phyloP scores from a whole-genome alignment of 2,329 filamentous ascomycete species.

The Cytospora mali region DNA sequence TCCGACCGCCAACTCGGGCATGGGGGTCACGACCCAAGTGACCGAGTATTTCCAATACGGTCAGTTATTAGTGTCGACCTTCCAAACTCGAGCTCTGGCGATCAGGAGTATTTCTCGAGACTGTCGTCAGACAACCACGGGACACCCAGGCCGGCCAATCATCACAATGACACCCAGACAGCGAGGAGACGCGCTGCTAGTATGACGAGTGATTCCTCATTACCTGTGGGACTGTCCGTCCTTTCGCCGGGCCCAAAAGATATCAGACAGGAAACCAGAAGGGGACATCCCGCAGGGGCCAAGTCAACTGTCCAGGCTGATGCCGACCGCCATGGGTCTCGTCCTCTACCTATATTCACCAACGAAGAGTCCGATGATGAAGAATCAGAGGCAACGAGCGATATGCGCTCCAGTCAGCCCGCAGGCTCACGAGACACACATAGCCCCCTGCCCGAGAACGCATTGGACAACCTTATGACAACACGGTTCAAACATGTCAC shows the following conservation, averaged over 20 bases:
- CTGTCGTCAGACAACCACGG: slow-evolving; percentile 30
- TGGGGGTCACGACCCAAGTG: slow-evolving; percentile 41
- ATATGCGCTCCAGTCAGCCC: background rate
- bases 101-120: slow-evolving; percentile 43
- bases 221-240: slow-evolving; percentile 14
- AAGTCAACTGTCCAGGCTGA: slow-evolving; percentile 51
- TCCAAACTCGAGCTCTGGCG: slow-evolving; percentile 42
- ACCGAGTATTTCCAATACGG: slow-evolving; percentile 79
- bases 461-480: slow-evolving; percentile 55
- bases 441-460: background rate
- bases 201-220: slow-evolving; percentile 23
- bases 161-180: slow-evolving; percentile 36
- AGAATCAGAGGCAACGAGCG: slow-evolving; percentile 31
- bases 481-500: slow-evolving; percentile 77
- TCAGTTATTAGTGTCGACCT: slow-evolving; percentile 76
- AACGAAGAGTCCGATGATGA: slow-evolving; percentile 35
- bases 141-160: slow-evolving; percentile 32
- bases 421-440: slow-evolving; percentile 18
- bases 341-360: slow-evolving; percentile 37
- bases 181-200: slow-evolving; percentile 30
- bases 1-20: slow-evolving; percentile 46
- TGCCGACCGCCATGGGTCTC: slow-evolving; percentile 43
- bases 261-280: slow-evolving; percentile 35
- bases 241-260: slow-evolving; percentile 27
- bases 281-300: slow-evolving; percentile 42